phyloP scores from a whole-genome alignment of 345 rosid genomes.

The Rubroshorea leprosula region DNA sequence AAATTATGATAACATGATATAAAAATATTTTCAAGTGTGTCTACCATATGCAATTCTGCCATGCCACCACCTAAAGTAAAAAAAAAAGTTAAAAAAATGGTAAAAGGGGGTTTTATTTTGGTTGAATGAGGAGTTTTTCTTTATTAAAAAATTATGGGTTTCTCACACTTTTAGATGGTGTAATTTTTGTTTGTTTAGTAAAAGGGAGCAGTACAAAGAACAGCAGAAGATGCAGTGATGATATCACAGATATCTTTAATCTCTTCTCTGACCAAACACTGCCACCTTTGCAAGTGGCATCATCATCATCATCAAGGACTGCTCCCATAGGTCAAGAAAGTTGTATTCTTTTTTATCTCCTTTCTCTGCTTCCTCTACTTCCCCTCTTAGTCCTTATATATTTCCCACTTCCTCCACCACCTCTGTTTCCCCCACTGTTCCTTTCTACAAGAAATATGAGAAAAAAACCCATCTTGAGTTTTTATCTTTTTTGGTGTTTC shows the following conservation, averaged over 20 bases:
- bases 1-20: too few species aligned
- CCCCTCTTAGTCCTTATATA: background rate
- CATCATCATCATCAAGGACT: conserved; percentile 31
- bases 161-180: background rate
- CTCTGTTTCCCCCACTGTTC: background rate
- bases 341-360: conserved; percentile 27
- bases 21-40: too few species aligned
- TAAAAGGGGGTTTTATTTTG: too few species aligned
- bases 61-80: too few species aligned
- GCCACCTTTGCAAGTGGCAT: conserved; percentile 35
- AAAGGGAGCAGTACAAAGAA: conserved; percentile 21
- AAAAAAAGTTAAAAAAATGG: too few species aligned
- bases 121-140: too few species aligned
- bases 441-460: background rate
- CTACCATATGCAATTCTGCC: too few species aligned
- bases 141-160: background rate
- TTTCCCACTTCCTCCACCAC: background rate
- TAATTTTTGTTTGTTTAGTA: background rate
- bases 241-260: conserved; percentile 43
- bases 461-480: conserved; percentile 20
- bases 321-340: conserved; percentile 16
- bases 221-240: conserved; percentile 37
- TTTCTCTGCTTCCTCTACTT: conserved; percentile 3
- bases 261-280: conserved; percentile 45
- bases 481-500: too few species aligned